Percentiles rank a stretch among this genome's conserved stretches.
phyloP scores from a whole-genome alignment of 768 basidiomycete genomes.

The Exidia glandulosa region DNA sequence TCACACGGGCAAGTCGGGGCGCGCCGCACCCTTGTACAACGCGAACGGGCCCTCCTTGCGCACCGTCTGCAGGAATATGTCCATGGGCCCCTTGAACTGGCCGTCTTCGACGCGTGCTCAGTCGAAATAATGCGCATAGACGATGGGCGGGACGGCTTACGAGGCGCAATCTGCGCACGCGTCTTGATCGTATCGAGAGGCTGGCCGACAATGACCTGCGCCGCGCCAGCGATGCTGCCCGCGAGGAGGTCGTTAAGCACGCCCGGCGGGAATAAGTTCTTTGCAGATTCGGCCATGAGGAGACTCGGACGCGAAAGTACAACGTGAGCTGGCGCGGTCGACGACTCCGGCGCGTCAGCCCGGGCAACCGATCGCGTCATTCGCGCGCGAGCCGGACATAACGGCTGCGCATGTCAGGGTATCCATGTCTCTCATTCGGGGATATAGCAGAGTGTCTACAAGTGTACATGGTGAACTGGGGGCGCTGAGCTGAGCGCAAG shows the following conservation, averaged over 20 bases:
- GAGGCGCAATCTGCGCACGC: slow-evolving; percentile 75
- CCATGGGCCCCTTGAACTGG: slow-evolving; percentile 94
- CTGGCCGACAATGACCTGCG: slow-evolving; percentile 91
- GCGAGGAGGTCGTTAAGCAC: slow-evolving; percentile 68
- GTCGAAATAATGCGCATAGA: not conserved
- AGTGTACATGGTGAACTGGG: too few species aligned
- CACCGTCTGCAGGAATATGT: slow-evolving; percentile 74
- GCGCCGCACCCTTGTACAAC: slow-evolving; percentile 73
- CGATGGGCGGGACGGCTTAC: slow-evolving; percentile 27
- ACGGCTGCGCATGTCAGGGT: too few species aligned
- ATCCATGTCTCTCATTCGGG: too few species aligned
- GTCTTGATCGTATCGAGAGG: slow-evolving; percentile 85
- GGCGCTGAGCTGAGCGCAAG: too few species aligned
- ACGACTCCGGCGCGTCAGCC: too few species aligned
- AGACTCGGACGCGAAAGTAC: too few species aligned
- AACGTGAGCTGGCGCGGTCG: too few species aligned
- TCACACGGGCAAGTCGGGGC: not conserved
- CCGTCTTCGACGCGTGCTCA: slow-evolving; percentile 37
- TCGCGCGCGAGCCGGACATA: too few species aligned
- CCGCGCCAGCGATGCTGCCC: slow-evolving; percentile 85
- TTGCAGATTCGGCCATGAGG: not conserved
- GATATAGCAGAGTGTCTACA: too few species aligned
- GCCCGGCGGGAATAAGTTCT: not conserved
- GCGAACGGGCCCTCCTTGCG: slow-evolving; percentile 85
- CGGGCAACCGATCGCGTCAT: too few species aligned